Evolutionary conservation across 169 alveolate species (phyloP), one percentile per base, ranked within the genome.

Genomic region (Cryptosporidium sp.): DNA sequence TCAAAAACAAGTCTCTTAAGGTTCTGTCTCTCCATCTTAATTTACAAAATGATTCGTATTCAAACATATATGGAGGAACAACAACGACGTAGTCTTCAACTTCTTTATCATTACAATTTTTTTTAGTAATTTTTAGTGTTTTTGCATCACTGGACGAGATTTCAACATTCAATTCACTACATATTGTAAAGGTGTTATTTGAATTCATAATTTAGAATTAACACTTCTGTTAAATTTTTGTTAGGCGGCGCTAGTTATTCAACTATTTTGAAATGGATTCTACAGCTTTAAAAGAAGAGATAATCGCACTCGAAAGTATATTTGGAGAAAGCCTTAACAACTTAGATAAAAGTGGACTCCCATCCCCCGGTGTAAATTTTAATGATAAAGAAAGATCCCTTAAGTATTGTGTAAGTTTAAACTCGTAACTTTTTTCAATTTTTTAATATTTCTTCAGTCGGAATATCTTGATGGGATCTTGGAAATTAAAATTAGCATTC

Each of bases 21-120:
- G 91, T 67, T 86, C 87, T 93, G 26, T 89, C 94, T 18, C 94
- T 31, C 95, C 97, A 95, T 65, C 96, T 85, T 51, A 86, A 70
- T 87, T 95, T 93, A 53, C 94, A 91, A 35, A 37, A 42, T 3
- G 93, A 68, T 23, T 45, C 61, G 42, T 86, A 91, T 29, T 75
- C 70, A 52, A 69, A 48, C 39, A 52, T 87, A 69, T 91, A 91
- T 42, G 93, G 91, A 29, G 84, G 73, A 21, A 91, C 87, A 14
- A 80, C 68, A 9, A 21, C 42, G 14, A 80, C 44, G 14, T 44
- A 23, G 4, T 60, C 62, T 23, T 80, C 75, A 26, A 26, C 14
- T 33, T 58, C 51, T 58, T 33, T 18, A 23, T 14, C 53, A 29
- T 16, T 14, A 39, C 9, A 9, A 45, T 70, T n/a, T 23, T 16